Base-by-base conservation (phyloP, 169 alveolate species). In the Plasmodium falciparum region DNA sequence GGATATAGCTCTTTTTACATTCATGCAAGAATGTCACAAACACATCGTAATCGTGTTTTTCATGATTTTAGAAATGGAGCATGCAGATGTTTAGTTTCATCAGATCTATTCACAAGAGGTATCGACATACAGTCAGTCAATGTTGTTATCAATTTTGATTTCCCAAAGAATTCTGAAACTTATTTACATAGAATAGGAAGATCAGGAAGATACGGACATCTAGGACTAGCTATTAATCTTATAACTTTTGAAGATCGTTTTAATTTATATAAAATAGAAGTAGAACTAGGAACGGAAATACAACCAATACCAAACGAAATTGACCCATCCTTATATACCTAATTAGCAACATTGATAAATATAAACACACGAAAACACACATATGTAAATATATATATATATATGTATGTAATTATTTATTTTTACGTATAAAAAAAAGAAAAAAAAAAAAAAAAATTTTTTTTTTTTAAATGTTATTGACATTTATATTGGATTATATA, bases 81-180 rank as follows among this genome's bases (percentile, higher is more conserved):
- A 13, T 97, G 99, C 78, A 97, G 99, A 88, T 95, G 97, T 70
- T 93, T 95, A 67, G 98, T 96, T 52, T 96, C 98, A 13, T 96
- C 98, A n/a, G 99, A 98, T 93, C 96, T 99, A 33, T 98, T 99
- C 89, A 99, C 99, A 13, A 96, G 99, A 76, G 99, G 99, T 73
- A 97, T 99, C 70, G 99, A 98, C 93, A 98, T 98, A 74, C 97
- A 98, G 85, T 96, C 99, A 33, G 99, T 98, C 65, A 98, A 98
- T 94, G 99, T 98, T n/a, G 99, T 99, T 47, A 97, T 98, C 75
- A 98, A 98, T 96, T 98, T 98, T 92, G 99, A 99, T 93, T 98
- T 98, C 97, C 99, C 99, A 5, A 98, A 98, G 89, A 95, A 97
- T 92, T 94, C 99, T 7, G 99, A 98, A 89, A 98, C 99, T 0